phyloP scores from a whole-genome alignment of 768 basidiomycete species.

The Termitomyces sp. region DNA sequence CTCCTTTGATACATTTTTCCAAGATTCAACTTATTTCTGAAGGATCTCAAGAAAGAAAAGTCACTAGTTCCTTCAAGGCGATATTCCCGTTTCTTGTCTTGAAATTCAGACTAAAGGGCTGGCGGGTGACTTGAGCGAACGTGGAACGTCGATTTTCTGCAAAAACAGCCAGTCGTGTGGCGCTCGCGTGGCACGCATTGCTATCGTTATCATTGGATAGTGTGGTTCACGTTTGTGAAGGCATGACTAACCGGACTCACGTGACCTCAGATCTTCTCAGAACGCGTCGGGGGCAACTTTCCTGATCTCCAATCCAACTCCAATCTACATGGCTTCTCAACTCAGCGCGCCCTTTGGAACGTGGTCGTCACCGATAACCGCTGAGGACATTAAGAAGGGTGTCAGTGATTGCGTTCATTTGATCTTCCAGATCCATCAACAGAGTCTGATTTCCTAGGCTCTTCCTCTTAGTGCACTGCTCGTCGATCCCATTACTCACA shows the following conservation, averaged over 20 bases:
- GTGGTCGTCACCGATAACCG: constrained; percentile 55
- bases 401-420: constrained; percentile 15
- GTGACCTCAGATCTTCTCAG: neutral
- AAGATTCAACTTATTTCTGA: neutral
- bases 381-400: constrained; percentile 44
- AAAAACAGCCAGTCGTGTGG: neutral
- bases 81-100: no score
- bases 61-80: neutral
- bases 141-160: no score
- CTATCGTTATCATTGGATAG: no score
- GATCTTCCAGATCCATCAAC: neutral
- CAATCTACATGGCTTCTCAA: constrained; percentile 8
- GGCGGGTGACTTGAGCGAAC: neutral
- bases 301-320: neutral
- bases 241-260: neutral
- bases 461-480: constrained; percentile 36
- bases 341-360: constrained; percentile 49
- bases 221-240: no score
- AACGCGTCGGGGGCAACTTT: neutral
- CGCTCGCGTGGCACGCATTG: no score
- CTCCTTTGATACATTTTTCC: neutral
- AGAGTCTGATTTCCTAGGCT: constrained; percentile 24
- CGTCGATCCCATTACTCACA: constrained; percentile 43
- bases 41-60: neutral
- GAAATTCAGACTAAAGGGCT: neutral